Evolutionary conservation across 768 basidiomycete genomes (phyloP), one percentile per base, ranked within the genome.

Genomic region (Serendipita sp.): DNA sequence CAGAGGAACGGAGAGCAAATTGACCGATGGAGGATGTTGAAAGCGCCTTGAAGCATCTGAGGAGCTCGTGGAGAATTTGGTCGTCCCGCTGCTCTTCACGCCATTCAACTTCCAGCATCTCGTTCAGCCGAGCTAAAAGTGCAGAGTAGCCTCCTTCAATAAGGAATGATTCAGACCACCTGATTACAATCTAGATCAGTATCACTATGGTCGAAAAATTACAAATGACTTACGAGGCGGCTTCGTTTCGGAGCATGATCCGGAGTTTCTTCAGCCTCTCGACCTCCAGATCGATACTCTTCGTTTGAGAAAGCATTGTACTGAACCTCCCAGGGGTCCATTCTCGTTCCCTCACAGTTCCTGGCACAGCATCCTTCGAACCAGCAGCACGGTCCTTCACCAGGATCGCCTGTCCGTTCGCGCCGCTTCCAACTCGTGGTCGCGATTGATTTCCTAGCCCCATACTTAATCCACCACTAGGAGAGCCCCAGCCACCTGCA

Each of bases 21-120:
- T 89, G 93, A 13, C 95, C 95, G 41, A 89, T 86, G 54, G 86
- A 80, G 5, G 90, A 92, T 0, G 94, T 95, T 0, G 90, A 86
- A 2, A 99, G 79, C 0, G 89, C 96, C 74, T 96, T 96, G 74
- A 98, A 84, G 76, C 93, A 97, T 2, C 92, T 85, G 45, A 98
- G 77, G 1, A 98, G 76, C 73, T 97, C 94, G 68, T 95, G 86
- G 15, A 99, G 78, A 47, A 96, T 79, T 72, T 96, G 86, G 71
- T 98, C 96, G 71, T 96, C 96, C 68, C 96, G 95, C 71, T 98
- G 95, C 72, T 99, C 96, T 73, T 98, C 95, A 68, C 93, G 85
- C 96, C 96, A 99, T 74, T 99, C 96, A 41, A 97, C 84, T 69
- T 93, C 89, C 1, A 99, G 79, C 16, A 98, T 80, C 74, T 99